Evolutionary conservation across 495 filamentous ascomycete genomes (phyloP).

Genomic region (Aspergillus kassunensis): DNA sequence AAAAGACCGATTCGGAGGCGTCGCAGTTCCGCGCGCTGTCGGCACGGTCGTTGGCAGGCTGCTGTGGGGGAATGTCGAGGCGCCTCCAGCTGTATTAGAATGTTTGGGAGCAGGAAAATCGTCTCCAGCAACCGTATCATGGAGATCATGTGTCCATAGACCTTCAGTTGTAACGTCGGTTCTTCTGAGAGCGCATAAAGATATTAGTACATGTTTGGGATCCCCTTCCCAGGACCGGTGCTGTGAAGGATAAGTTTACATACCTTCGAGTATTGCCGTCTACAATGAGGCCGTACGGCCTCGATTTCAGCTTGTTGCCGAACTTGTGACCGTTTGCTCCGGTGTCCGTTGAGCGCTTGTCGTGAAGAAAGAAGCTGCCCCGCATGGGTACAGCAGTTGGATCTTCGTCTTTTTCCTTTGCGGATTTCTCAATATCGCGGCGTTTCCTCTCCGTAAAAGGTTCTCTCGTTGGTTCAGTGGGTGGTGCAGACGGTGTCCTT

Average conservation of each 20-base stretch:
- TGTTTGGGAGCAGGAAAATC: conserved; percentile 33
- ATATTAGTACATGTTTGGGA: conserved; percentile 15
- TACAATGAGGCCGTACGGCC: conserved; percentile 44
- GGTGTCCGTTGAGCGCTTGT: conserved; percentile 73
- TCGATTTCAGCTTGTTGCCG: conserved; percentile 41
- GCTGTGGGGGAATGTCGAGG: conserved; percentile 25
- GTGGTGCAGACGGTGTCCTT: conserved; percentile 40
- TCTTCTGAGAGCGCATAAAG: conserved; percentile 52
- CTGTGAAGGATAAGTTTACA: neutral
- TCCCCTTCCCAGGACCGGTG: neutral
- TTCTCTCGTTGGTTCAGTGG: conserved; percentile 39
- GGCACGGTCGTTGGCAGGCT: conserved; percentile 34
- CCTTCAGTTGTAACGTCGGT: conserved; percentile 69
- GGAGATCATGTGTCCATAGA: conserved; percentile 92
- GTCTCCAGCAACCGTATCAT: conserved; percentile 66
- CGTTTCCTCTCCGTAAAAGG: conserved; percentile 63
- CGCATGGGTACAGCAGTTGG: conserved; percentile 93
- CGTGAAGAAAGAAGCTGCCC: conserved; percentile 95
- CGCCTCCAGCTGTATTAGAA: conserved; percentile 11
- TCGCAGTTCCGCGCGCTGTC: conserved; percentile 44
- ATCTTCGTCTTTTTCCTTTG: conserved; percentile 80
- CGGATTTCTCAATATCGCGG: conserved; percentile 86
- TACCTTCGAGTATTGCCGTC: conserved; percentile 41
- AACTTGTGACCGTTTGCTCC: conserved; percentile 55
- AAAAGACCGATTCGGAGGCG: conserved; percentile 63